Evolutionary conservation across 208 protist genomes (phyloP).

Genomic region (Wallacemonas sp.): DNA sequence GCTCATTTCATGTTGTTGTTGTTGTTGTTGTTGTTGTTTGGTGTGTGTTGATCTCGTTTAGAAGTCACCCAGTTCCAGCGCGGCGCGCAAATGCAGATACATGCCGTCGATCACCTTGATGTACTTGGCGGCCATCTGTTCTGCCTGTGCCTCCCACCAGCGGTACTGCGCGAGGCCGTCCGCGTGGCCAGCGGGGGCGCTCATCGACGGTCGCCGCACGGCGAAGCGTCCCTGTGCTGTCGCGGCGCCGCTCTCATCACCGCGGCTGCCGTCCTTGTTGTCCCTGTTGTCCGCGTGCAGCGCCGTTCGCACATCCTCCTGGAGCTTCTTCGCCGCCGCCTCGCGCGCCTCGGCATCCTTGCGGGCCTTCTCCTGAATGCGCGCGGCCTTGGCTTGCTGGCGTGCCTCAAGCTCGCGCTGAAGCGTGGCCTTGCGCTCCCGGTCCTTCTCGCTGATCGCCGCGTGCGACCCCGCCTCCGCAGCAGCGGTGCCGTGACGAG

Average conservation of each 20-base stretch:
- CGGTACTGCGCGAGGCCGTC: conserved; percentile 20
- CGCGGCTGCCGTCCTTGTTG: neutral
- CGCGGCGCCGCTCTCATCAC: neutral
- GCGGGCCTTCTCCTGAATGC: conserved; percentile 32
- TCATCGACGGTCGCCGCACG: conserved; percentile 17
- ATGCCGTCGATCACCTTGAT: conserved; percentile 1
- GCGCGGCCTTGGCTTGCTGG: conserved; percentile 19
- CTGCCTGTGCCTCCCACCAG: conserved; percentile 1
- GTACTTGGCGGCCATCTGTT: conserved; percentile 5
- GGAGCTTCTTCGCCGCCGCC: conserved; percentile 21
- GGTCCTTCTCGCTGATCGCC: conserved; percentile 1
- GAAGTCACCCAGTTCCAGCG: neutral
- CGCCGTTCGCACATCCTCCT: conserved; percentile 25
- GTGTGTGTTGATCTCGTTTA: neutral
- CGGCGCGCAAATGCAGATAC: neutral
- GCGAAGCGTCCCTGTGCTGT: conserved; percentile 2
- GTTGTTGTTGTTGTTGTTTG: neutral
- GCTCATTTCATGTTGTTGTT: neutral
- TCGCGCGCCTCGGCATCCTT: conserved; percentile 28
- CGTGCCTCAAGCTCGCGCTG: conserved; percentile 32
- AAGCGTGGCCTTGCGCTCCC: conserved; percentile 19
- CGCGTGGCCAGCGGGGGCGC: conserved; percentile 15
- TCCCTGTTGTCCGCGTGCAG: conserved; percentile 16
- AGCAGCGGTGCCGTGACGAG: neutral
- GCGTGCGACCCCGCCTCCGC: neutral